A percentile compares a stretch with the other conserved stretches of the same genome.
Conservation (phyloP, 106 monocot genomes). For the Acorus gramineus region DNA sequence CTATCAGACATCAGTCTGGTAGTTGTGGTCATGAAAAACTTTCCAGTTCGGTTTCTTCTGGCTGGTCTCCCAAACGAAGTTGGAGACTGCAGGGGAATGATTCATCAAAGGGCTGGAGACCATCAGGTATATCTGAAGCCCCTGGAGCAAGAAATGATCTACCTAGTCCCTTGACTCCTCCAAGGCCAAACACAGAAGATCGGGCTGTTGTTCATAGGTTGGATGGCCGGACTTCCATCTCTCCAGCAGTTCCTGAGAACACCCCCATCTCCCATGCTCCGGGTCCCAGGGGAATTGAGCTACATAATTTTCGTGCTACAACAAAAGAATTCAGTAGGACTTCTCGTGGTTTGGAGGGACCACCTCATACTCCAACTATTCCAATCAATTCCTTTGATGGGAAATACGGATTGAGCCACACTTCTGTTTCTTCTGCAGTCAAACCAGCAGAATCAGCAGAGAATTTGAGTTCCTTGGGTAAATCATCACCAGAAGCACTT, state of each 20-base stretch:
- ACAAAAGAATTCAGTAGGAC: constrained; percentile 2
- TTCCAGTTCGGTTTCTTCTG: constrained; percentile 12
- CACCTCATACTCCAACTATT: no score
- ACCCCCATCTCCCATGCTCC: constrained; percentile 3
- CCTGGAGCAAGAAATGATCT: neutral
- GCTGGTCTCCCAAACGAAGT: constrained; percentile 4
- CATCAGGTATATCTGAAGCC: no score
- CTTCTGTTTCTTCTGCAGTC: no score
- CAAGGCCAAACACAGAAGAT: constrained; percentile 6
- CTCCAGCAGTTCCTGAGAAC: constrained; percentile 4
- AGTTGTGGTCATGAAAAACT: constrained; percentile 12
- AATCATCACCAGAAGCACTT: no score
- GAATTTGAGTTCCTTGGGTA: no score
- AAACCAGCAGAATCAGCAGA: no score
- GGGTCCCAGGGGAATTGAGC: constrained; percentile 2
- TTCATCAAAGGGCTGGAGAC: constrained; percentile 14
- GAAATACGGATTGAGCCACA: no score
- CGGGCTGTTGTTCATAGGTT: constrained; percentile 7
- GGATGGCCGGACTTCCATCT: neutral
- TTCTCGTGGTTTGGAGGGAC: neutral
- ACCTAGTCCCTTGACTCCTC: constrained; percentile 5
- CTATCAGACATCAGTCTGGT: constrained; percentile 2
- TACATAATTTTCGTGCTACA: neutral
- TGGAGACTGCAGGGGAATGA: constrained; percentile 13
- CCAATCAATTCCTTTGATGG: no score